Percentiles rank a stretch among this genome's conserved stretches.
Conservation (phyloP, 2,329 filamentous ascomycete genomes). For the Ophiostoma sp. region DNA sequence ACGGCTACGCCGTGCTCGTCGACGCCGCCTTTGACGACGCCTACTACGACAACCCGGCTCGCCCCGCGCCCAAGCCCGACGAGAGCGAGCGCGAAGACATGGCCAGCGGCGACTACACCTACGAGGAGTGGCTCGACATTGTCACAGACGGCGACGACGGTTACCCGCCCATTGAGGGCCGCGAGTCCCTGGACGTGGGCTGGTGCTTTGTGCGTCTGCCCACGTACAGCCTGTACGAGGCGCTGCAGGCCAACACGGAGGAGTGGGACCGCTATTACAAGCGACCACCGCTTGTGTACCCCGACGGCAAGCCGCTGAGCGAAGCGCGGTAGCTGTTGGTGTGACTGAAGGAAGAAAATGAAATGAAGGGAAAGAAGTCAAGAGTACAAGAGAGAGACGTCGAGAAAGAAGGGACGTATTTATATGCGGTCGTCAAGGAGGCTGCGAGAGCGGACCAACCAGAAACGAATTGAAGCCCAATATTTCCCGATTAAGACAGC, state of each 20-base stretch:
- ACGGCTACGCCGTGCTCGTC: not conserved
- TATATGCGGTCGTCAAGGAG: too few relatives aligned
- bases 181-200: not conserved
- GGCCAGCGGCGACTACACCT: not conserved
- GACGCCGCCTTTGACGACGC: not conserved
- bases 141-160: not conserved
- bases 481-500: too few relatives aligned
- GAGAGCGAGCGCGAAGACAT: not conserved
- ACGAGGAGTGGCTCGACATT: not conserved
- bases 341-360: too few relatives aligned
- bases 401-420: too few relatives aligned
- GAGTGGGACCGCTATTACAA: not conserved
- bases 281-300: not conserved
- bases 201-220: not conserved
- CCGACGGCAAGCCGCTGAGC: not conserved
- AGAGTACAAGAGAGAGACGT: too few relatives aligned
- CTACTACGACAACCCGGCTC: not conserved
- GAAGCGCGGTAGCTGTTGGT: too few relatives aligned
- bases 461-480: too few relatives aligned
- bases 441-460: too few relatives aligned
- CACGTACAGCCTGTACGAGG: not conserved
- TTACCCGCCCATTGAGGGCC: not conserved
- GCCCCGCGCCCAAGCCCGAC: not conserved
- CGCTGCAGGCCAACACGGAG: not conserved
- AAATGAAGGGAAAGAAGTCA: too few relatives aligned